Base-by-base conservation (phyloP, 257 asterid species). In the Asclepias syriaca region DNA sequence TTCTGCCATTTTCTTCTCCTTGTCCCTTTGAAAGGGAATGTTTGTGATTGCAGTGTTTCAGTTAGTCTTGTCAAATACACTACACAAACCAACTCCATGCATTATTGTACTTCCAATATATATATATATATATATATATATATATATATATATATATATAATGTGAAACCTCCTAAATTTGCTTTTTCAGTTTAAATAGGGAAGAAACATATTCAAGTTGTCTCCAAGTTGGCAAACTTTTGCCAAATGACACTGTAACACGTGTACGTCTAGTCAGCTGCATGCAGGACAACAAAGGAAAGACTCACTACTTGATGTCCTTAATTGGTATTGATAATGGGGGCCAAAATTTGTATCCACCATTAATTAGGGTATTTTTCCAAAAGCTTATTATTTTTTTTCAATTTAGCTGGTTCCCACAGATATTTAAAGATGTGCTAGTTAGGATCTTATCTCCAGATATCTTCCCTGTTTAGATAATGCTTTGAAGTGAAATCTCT, bases 51-150 rank as follows among this genome's bases (percentile, higher is more conserved):
- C 71, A 29, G 72, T 40, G 73, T 75, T 69, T 72, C 69, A 78
- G 78, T 75, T 75, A 75, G 85, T 81, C 85, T 68, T 72, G 73
- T 81, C 83, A 78, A 50, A 39, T 64, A 57, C 69, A 60, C 72
- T 54, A 12, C 72, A 45, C 51, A 64, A 45, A 53, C 69, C 66
- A 69, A 65, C 76, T 50, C 76, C 56, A 61, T 69, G 70, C 51
- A 74, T 81, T 81, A 75, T 80, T 75, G 58, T 55, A 15, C 67
- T 48, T 19, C 48, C 55, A 58, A 61, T 12, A 6, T 16, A 53
- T 43, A 54, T 43, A 34, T 34, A 68, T 48, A 49, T 18, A 32
- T 43, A 34, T 34, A 34, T 4, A 34, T 34, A 34, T 32, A 24
- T 43, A 54, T 43, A 34, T 34, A 68, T 48, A 49, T 18, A 32